These are phyloP conservation scores for Neurospora tetrasperma DNA, from an alignment of 495 filamentous ascomycete genomes.

Conservation along the genomic window DNA sequence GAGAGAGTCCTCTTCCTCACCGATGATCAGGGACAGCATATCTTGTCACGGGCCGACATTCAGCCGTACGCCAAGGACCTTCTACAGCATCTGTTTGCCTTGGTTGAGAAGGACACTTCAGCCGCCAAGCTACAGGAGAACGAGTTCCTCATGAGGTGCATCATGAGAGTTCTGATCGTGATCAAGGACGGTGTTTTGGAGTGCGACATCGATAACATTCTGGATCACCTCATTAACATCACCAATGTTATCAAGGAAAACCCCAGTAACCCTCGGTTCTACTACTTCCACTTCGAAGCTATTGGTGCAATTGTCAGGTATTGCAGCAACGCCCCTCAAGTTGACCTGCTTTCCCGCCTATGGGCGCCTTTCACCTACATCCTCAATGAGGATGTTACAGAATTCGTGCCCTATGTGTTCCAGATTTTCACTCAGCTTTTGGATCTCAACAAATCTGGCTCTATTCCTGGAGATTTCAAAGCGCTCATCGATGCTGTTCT, in stretches of 20 bases:
- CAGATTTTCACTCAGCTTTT: constrained; percentile 86
- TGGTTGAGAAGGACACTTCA: constrained; percentile 70
- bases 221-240: constrained; percentile 73
- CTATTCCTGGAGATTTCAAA: constrained; percentile 67
- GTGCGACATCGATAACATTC: constrained; percentile 55
- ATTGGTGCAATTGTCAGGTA: constrained; percentile 88
- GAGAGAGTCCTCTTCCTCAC: constrained; percentile 78
- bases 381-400: constrained; percentile 68
- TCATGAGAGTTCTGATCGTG: constrained; percentile 93
- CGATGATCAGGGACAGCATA: constrained; percentile 57
- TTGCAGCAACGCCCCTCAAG: constrained; percentile 54
- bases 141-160: constrained; percentile 95
- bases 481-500: constrained; percentile 65
- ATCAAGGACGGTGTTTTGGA: constrained; percentile 68
- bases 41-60: constrained; percentile 65
- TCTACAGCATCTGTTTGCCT: constrained; percentile 79
- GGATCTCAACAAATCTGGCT: constrained; percentile 64
- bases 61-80: constrained; percentile 73
- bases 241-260: constrained; percentile 82
- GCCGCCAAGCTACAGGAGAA: constrained; percentile 96
- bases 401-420: constrained; percentile 95
- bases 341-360: constrained; percentile 64
- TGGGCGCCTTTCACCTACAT: constrained; percentile 68
- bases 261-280: constrained; percentile 94
- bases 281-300: constrained; percentile 96